Evolutionary conservation across 2,329 filamentous ascomycete genomes (phyloP).

Genomic region (Ceratocystis destructans): DNA sequence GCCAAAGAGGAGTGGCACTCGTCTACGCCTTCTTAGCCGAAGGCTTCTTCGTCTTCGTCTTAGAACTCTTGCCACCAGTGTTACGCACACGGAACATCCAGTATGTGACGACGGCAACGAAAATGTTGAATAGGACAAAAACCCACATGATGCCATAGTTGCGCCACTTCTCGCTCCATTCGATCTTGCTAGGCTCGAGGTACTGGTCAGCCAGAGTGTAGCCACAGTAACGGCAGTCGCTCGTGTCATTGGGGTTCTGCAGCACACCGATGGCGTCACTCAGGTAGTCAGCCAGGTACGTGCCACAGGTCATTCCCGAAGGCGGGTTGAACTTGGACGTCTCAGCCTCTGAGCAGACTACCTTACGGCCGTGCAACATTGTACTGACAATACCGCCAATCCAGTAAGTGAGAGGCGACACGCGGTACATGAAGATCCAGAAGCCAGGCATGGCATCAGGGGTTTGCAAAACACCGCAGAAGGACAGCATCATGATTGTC

Average conservation of each 20-base stretch:
- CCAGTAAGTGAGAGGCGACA: slow-evolving; percentile 54
- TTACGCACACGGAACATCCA: slow-evolving; percentile 45
- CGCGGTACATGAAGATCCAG: slow-evolving; percentile 66
- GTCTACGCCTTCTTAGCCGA: neutral
- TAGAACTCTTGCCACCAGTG: neutral
- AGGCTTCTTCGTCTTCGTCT: slow-evolving; percentile 3
- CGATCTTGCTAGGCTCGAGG: slow-evolving; percentile 34
- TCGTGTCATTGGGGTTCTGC: slow-evolving; percentile 44
- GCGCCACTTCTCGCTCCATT: slow-evolving; percentile 46
- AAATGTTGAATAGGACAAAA: slow-evolving; percentile 51
- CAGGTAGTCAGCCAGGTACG: slow-evolving; percentile 49
- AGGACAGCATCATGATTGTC: slow-evolving; percentile 44
- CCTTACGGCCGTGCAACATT: slow-evolving; percentile 41
- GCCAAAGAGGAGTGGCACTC: too few species aligned
- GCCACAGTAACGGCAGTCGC: slow-evolving; percentile 52
- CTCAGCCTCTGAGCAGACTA: slow-evolving; percentile 43
- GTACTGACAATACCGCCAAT: slow-evolving; percentile 55
- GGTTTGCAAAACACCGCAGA: slow-evolving; percentile 50
- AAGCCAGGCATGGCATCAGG: slow-evolving; percentile 49
- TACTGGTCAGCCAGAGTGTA: slow-evolving; percentile 50
- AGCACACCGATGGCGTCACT: slow-evolving; percentile 40
- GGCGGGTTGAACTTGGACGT: slow-evolving; percentile 52
- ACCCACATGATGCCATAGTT: slow-evolving; percentile 59
- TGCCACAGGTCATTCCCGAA: slow-evolving; percentile 43
- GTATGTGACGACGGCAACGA: slow-evolving; percentile 45